A percentile compares a stretch with the other conserved stretches of the same genome.
Conservation (phyloP, 257 asterid species). For the Penstemon davidsonii region DNA sequence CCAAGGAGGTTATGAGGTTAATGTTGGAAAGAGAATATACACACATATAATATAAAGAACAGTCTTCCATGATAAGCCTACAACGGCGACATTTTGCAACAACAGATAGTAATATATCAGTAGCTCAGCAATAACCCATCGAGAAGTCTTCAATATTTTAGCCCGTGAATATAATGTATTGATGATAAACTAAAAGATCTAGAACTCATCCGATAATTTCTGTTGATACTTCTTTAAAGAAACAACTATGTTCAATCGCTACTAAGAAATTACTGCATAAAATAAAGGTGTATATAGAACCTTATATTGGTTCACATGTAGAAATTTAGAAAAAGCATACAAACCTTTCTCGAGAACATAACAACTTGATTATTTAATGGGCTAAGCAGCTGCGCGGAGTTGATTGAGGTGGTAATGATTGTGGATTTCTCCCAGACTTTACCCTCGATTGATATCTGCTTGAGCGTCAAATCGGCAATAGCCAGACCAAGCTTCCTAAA, state of each 20-base stretch:
- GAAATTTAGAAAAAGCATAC: slow-evolving; percentile 28
- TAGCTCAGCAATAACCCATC: slow-evolving; percentile 17
- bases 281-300: slow-evolving; percentile 19
- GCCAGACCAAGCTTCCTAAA: slow-evolving; percentile 65
- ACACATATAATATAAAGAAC: not conserved
- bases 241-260: not conserved
- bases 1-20: slow-evolving; percentile 12
- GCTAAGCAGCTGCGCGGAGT: slow-evolving; percentile 63
- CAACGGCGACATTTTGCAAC: slow-evolving; percentile 13
- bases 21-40: not conserved
- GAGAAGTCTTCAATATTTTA: slow-evolving; percentile 2
- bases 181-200: slow-evolving; percentile 1
- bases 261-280: slow-evolving; percentile 4
- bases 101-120: slow-evolving; percentile 6
- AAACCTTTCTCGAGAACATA: slow-evolving; percentile 59
- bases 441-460: slow-evolving; percentile 52
- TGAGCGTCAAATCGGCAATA: slow-evolving; percentile 62
- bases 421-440: slow-evolving; percentile 76
- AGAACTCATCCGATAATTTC: slow-evolving; percentile 20
- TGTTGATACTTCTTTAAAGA: slow-evolving; percentile 4
- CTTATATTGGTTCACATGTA: slow-evolving; percentile 13
- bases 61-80: slow-evolving; percentile 5
- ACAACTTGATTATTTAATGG: slow-evolving; percentile 59
- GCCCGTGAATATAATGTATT: slow-evolving; percentile 7
- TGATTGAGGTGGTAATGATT: slow-evolving; percentile 47